These are phyloP conservation scores for Candolleomyces eurysporus DNA, from an alignment of 768 basidiomycete species.

Conservation along the genomic window DNA sequence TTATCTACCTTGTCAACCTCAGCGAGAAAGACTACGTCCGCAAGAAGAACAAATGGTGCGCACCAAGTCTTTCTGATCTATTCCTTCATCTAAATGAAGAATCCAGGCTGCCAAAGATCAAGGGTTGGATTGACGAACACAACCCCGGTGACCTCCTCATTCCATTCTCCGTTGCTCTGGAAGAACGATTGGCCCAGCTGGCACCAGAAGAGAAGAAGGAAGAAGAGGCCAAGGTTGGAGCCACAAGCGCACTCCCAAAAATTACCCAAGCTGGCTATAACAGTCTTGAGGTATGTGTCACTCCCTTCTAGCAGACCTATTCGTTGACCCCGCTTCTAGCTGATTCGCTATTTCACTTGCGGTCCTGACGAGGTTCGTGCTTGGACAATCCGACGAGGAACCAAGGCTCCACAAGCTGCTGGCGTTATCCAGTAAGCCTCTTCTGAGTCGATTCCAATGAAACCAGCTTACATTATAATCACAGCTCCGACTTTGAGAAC, in stretches of 20 bases:
- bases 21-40: constrained; percentile 92
- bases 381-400: constrained; percentile 94
- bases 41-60: constrained; percentile 94
- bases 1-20: constrained; percentile 97
- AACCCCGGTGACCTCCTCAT: constrained; percentile 96
- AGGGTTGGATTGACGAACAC: constrained; percentile 95
- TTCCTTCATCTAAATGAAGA: too few relatives aligned
- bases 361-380: constrained; percentile 97
- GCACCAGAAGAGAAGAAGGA: constrained; percentile 69
- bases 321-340: constrained; percentile 35
- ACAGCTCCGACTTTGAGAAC: constrained; percentile 93
- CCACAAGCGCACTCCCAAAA: constrained; percentile 77
- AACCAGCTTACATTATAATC: background rate
- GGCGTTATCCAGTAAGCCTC: constrained; percentile 90
- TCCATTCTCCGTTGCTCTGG: constrained; percentile 94
- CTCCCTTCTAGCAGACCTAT: background rate
- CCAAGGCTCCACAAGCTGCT: constrained; percentile 94
- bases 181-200: constrained; percentile 78
- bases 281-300: constrained; percentile 67
- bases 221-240: constrained; percentile 75
- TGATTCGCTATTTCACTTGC: constrained; percentile 96
- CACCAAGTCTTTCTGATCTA: too few relatives aligned
- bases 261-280: constrained; percentile 95
- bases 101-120: constrained; percentile 82
- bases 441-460: background rate